These are phyloP conservation scores for Fonsecaea multimorphosa DNA, from an alignment of 2,329 filamentous ascomycete genomes.

Conservation along the genomic window DNA sequence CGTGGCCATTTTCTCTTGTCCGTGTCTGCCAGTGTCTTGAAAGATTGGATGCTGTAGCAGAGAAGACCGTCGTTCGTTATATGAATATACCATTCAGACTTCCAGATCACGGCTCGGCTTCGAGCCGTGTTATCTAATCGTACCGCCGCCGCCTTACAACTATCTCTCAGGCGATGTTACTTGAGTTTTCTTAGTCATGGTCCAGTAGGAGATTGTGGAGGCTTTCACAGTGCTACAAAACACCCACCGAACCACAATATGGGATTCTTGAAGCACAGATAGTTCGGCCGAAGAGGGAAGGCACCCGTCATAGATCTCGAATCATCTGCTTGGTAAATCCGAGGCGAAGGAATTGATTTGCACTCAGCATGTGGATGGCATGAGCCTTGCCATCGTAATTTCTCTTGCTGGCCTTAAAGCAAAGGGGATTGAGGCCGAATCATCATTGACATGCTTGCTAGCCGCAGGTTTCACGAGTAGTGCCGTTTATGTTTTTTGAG, in stretches of 20 bases:
- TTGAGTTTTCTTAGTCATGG: neutral
- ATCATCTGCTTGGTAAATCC: neutral
- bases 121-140: neutral
- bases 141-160: neutral
- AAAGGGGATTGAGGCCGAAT: neutral
- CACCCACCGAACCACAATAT: neutral
- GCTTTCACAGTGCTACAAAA: neutral
- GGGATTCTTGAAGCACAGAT: neutral
- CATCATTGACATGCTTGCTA: neutral
- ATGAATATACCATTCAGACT: neutral
- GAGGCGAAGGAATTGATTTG: neutral
- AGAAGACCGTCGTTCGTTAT: neutral
- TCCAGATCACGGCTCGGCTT: neutral
- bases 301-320: neutral
- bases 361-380: too few species aligned
- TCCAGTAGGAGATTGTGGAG: neutral
- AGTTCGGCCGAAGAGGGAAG: neutral
- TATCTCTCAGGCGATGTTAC: neutral
- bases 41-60: neutral
- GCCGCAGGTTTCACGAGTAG: neutral
- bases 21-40: neutral
- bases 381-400: neutral
- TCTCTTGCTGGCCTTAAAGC: neutral
- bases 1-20: slow-evolving; percentile 6
- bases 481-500: too few species aligned